Evolutionary conservation across 2,329 filamentous ascomycete genomes (phyloP).

Genomic region (Bertia moriformis): DNA sequence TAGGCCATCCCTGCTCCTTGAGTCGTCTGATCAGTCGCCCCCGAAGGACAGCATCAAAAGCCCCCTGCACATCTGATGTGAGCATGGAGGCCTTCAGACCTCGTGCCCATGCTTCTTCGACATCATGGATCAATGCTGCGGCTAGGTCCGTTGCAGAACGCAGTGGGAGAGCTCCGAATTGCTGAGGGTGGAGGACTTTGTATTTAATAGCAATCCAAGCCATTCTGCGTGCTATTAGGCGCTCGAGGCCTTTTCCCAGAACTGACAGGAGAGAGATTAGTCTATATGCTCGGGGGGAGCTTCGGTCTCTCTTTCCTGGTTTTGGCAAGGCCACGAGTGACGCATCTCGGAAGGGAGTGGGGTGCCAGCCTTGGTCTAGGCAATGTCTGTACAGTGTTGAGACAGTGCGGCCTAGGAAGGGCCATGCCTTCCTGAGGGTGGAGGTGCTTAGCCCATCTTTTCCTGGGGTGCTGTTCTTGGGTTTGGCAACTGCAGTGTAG

Average conservation of each 20-base stretch:
- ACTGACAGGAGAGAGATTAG: slow-evolving; percentile 11
- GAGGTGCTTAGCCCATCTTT: background rate
- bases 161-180: slow-evolving; percentile 8
- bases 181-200: slow-evolving; percentile 7
- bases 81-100: no score
- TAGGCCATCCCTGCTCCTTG: no score
- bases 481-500: background rate
- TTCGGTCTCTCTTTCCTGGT: slow-evolving; percentile 7
- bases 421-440: background rate
- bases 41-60: no score
- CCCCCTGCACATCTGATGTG: no score
- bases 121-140: no score
- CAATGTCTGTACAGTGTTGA: slow-evolving; percentile 10
- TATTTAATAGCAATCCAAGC: slow-evolving; percentile 7
- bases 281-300: slow-evolving; percentile 7
- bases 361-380: slow-evolving; percentile 7
- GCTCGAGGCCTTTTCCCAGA: slow-evolving; percentile 12
- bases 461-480: background rate
- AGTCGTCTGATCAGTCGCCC: no score
- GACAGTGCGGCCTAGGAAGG: slow-evolving; percentile 3
- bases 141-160: no score
- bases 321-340: slow-evolving; percentile 11
- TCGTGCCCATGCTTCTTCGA: no score
- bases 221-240: slow-evolving; percentile 8
- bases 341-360: slow-evolving; percentile 7